phyloP scores from a whole-genome alignment of 345 rosid genomes.

The Bruguiera sexangula region DNA sequence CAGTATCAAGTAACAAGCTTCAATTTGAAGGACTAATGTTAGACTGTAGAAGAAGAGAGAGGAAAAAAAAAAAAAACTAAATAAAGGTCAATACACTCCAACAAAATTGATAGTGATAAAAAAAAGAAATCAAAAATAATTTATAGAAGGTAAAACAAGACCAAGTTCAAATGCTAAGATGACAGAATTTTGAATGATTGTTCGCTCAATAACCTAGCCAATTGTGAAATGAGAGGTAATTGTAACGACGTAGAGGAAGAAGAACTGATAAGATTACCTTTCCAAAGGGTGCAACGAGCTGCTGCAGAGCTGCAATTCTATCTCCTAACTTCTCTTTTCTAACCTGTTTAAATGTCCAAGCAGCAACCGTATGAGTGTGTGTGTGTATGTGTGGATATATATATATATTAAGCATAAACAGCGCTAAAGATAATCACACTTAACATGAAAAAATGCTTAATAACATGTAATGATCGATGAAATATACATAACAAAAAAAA shows the following conservation, averaged over 20 bases:
- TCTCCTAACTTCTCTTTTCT: slow-evolving; percentile 95
- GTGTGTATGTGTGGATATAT: background rate
- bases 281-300: slow-evolving; percentile 94
- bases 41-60: too few species aligned
- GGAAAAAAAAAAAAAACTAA: too few species aligned
- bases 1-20: too few species aligned
- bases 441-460: background rate
- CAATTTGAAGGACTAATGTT: too few species aligned
- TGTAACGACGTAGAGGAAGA: background rate
- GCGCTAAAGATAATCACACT: too few species aligned
- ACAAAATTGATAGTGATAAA: too few species aligned
- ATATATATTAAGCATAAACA: background rate
- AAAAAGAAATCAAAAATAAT: too few species aligned
- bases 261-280: slow-evolving; percentile 51
- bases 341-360: slow-evolving; percentile 39
- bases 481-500: background rate
- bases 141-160: too few species aligned
- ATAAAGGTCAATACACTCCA: too few species aligned
- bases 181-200: background rate
- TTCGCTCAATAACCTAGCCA: background rate
- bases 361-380: background rate
- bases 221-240: background rate
- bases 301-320: slow-evolving; percentile 88
- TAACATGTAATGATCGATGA: background rate
- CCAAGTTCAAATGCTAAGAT: background rate